Evolutionary conservation across 2,329 filamentous ascomycete species (phyloP), one percentile per base, ranked within the genome.

Genomic region (Tolypocladium ovalisporum): DNA sequence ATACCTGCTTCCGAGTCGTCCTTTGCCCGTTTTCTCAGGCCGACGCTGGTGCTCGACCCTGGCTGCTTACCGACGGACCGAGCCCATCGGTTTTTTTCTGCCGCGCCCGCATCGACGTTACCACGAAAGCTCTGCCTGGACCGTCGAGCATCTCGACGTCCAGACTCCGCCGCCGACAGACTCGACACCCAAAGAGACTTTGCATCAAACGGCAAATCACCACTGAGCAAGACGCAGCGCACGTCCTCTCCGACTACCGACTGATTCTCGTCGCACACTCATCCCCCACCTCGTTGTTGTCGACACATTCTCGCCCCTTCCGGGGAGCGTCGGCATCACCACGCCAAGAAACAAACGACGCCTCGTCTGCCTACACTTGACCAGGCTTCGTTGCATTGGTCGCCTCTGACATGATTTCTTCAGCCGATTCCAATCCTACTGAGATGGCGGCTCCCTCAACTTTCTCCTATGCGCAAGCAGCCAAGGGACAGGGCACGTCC

Each of bases 401-500:
- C 56, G 57, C 40, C 57, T 53, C 65, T 67, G 61, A 63, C 63
- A 65, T 69, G 65, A 64, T 63, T 59, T 64, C 65, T 58, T 62
- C 65, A 63, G 63, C 64, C 47, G 61, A 64, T 56, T 58, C 64
- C 54, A 65, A 63, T 57, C 64, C 63, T 57, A 66, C 63, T 64
- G 67, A 71, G 59, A 84, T 83, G 81, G 80, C 80, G 62, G 71
- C 73, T 58, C 66, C 82, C 61, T 78, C 83, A 60, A 78, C 83
- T 37, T 96, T 97, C 71, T 97, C 93, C 59, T 97, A 97, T 74
- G 93, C 93, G 67, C 91, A 96, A 80, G 93, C 93, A 69, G 93
- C 93, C 59, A 94, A 94, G 73, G 90, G 92, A 68, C 82, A 87
- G 66, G 76, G 82, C 62, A 60, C 69, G 57, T 66, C 66, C 61